Conservation (phyloP, 345 rosid genomes). For the Rhizophora mangle region DNA sequence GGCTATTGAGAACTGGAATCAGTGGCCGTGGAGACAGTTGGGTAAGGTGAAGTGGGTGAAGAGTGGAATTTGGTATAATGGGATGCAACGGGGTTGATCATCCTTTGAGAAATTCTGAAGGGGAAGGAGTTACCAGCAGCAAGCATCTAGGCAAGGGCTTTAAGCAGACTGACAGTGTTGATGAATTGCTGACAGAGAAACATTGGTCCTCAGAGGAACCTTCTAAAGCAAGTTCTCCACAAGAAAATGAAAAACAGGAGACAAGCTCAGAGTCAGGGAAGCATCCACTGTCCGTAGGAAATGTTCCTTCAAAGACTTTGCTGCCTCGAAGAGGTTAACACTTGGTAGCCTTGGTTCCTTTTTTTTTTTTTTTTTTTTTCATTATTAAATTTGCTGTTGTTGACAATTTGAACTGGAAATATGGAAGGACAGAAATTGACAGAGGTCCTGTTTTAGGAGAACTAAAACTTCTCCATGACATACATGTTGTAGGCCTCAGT, state of each 20-base stretch:
- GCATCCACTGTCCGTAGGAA: conserved; percentile 31
- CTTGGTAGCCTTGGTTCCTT: background rate
- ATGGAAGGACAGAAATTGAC: too few relatives aligned
- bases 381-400: too few relatives aligned
- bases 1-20: background rate
- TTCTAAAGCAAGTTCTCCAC: conserved; percentile 15
- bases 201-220: conserved; percentile 23
- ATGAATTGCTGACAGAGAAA: conserved; percentile 18
- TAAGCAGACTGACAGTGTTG: conserved; percentile 19
- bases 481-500: too few relatives aligned
- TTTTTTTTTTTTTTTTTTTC: background rate
- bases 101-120: conserved; percentile 38
- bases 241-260: conserved; percentile 26
- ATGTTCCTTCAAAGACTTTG: conserved; percentile 19
- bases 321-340: conserved; percentile 42
- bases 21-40: conserved; percentile 6
- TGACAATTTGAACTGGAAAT: too few relatives aligned
- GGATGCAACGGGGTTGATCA: conserved; percentile 49
- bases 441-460: too few relatives aligned
- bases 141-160: conserved; percentile 22
- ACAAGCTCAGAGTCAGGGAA: conserved; percentile 25
- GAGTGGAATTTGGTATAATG: conserved; percentile 36
- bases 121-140: conserved; percentile 26
- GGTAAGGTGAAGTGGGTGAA: conserved; percentile 12
- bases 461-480: too few relatives aligned